These are phyloP conservation scores for Cyberlindnera petersonii DNA, from an alignment of 805 yeast genomes.

Conservation along the genomic window DNA sequence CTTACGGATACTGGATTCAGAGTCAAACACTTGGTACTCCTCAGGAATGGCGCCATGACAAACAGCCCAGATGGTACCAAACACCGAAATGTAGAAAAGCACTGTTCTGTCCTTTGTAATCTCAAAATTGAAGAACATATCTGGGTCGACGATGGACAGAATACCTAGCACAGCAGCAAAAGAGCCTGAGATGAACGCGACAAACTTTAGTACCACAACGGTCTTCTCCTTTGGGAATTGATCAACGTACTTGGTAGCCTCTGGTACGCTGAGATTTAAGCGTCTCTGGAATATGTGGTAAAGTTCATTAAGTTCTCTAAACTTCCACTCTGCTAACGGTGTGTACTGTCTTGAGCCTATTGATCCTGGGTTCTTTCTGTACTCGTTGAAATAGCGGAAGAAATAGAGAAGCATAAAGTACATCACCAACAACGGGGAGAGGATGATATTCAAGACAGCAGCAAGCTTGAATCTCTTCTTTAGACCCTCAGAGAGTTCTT, in stretches of 20 bases:
- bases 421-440: constrained; percentile 81
- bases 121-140: constrained; percentile 85
- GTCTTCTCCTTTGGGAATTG: constrained; percentile 85
- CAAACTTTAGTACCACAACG: constrained; percentile 51
- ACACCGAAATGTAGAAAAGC: constrained; percentile 79
- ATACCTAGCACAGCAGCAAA: constrained; percentile 83
- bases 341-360: constrained; percentile 85
- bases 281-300: constrained; percentile 84
- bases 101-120: constrained; percentile 76
- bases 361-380: constrained; percentile 80
- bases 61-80: constrained; percentile 87
- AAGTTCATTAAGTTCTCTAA: constrained; percentile 90
- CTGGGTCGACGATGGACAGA: constrained; percentile 78
- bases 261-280: constrained; percentile 67
- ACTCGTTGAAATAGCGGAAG: constrained; percentile 89
- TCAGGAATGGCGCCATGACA: constrained; percentile 67
- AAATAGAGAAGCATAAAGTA: constrained; percentile 83
- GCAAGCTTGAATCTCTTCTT: constrained; percentile 80
- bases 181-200: constrained; percentile 80
- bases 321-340: constrained; percentile 91
- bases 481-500: constrained; percentile 62
- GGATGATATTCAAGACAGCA: constrained; percentile 74
- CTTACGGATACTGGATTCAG: constrained; percentile 77
- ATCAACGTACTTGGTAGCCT: constrained; percentile 79
- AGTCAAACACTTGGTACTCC: constrained; percentile 77